phyloP scores from a whole-genome alignment of 73 alveolate species.

The Tetrahymena borealis region DNA sequence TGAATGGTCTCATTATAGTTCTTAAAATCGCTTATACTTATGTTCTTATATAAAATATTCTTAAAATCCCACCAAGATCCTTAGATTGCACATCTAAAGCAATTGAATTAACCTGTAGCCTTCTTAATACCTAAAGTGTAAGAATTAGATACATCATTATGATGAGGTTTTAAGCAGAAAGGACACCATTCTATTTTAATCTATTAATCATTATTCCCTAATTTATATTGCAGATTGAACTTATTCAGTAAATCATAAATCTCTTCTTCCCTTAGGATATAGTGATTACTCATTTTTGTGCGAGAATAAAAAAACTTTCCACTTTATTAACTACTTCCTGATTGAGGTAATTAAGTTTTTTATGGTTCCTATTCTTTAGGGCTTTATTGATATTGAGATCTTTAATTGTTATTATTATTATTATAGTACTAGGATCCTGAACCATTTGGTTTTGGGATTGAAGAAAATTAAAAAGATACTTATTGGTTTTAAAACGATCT shows the following conservation, averaged over 20 bases:
- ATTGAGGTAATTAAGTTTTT: too few species aligned
- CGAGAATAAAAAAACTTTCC: neutral
- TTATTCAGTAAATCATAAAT: constrained; percentile 29
- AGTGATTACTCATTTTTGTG: neutral
- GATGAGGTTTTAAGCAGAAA: constrained; percentile 70
- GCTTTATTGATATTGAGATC: neutral
- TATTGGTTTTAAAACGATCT: neutral
- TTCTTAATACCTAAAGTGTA: constrained; percentile 47
- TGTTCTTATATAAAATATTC: constrained; percentile 32
- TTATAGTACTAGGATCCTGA: neutral
- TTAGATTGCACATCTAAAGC: constrained; percentile 72
- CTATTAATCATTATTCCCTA: neutral
- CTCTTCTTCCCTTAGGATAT: constrained; percentile 16
- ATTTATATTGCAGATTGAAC: constrained; percentile 14
- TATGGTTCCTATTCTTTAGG: neutral
- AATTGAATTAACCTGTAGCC: constrained; percentile 62
- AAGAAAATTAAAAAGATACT: neutral
- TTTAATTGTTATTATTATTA: neutral
- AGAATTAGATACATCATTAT: constrained; percentile 54
- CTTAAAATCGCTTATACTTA: constrained; percentile 14
- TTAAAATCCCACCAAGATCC: constrained; percentile 85
- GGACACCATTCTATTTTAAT: constrained; percentile 60
- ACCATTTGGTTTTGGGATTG: neutral
- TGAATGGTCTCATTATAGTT: constrained; percentile 6
- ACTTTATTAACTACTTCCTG: too few species aligned